Percentiles rank a stretch among this genome's conserved stretches.
Evolutionary conservation across 192 early-diverging fungal species (phyloP).

Genomic region (Linnemannia hyalina): DNA sequence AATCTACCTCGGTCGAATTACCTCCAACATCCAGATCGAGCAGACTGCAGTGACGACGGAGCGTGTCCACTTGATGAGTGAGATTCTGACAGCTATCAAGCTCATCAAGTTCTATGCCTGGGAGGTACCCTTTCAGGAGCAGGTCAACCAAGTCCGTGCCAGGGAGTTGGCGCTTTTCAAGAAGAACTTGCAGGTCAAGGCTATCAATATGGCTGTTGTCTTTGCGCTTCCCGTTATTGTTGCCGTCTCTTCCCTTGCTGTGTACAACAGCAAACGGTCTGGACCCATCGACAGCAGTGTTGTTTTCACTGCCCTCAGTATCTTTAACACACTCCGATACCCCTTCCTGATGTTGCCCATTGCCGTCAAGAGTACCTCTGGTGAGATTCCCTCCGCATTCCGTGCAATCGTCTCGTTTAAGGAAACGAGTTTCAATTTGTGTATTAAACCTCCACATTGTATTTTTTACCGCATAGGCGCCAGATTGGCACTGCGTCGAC

Average conservation of each 20-base stretch:
- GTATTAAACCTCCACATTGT: conserved; percentile 51
- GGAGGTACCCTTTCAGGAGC: conserved; percentile 50
- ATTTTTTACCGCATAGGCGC: conserved; percentile 12
- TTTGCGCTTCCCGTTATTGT: conserved; percentile 57
- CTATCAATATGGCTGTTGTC: conserved; percentile 76
- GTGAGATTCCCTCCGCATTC: neutral
- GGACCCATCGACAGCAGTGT: conserved; percentile 42
- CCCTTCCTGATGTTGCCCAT: conserved; percentile 62
- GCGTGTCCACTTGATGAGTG: conserved; percentile 70
- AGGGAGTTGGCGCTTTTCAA: conserved; percentile 23
- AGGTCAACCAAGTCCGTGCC: conserved; percentile 62
- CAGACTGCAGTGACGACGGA: conserved; percentile 62
- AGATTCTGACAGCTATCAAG: conserved; percentile 68
- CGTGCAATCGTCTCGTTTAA: neutral
- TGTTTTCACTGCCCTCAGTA: conserved; percentile 61
- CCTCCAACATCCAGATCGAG: conserved; percentile 59
- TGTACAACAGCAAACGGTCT: conserved; percentile 38
- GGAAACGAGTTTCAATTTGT: conserved; percentile 20
- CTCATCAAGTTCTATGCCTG: conserved; percentile 78
- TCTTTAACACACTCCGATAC: conserved; percentile 63
- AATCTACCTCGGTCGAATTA: conserved; percentile 57
- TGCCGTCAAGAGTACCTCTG: conserved; percentile 51
- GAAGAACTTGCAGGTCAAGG: conserved; percentile 65
- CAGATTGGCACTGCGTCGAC: conserved; percentile 24
- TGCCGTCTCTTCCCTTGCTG: conserved; percentile 51